A percentile compares a stretch with the other conserved stretches of the same genome.
Evolutionary conservation across 2,329 filamentous ascomycete genomes (phyloP).

Genomic region (Trichoderma sp.): DNA sequence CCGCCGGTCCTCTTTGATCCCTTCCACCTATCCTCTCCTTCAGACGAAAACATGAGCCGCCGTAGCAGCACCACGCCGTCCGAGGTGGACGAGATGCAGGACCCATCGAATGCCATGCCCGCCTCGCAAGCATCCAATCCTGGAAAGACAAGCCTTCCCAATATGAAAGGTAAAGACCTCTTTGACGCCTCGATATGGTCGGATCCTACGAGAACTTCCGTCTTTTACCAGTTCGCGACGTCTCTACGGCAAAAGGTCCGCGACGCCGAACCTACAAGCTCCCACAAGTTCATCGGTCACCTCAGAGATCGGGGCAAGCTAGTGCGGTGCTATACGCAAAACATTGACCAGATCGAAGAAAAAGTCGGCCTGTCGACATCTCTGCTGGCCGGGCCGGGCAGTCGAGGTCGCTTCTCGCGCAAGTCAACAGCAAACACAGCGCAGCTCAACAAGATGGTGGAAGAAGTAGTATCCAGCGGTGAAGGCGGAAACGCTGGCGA

Average conservation of each 20-base stretch:
- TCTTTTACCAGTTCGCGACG: constrained; percentile 71
- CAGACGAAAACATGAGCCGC: constrained; percentile 35
- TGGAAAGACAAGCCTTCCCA: constrained; percentile 44
- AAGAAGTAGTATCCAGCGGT: constrained; percentile 30
- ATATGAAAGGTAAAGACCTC: constrained; percentile 67
- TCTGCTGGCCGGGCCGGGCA: constrained; percentile 59
- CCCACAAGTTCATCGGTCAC: constrained; percentile 66
- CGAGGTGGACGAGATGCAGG: constrained; percentile 44
- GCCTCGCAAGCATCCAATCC: constrained; percentile 39
- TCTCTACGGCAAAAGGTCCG: constrained; percentile 62
- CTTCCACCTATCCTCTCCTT: constrained; percentile 39
- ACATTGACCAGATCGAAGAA: constrained; percentile 71
- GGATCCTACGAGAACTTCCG: constrained; percentile 63
- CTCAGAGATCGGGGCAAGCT: constrained; percentile 65
- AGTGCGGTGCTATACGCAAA: constrained; percentile 71
- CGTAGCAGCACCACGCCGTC: constrained; percentile 41
- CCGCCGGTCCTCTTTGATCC: constrained; percentile 53
- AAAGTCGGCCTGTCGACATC: constrained; percentile 65
- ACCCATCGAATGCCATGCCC: constrained; percentile 38
- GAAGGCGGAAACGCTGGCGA: constrained; percentile 12
- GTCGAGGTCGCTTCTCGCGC: constrained; percentile 56
- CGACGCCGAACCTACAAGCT: constrained; percentile 60
- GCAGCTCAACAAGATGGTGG: constrained; percentile 39
- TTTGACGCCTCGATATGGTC: constrained; percentile 70
- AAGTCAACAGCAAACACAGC: constrained; percentile 38